Conservation (phyloP, 2,329 filamentous ascomycete genomes). For the Neophaeococcomyces aloes region DNA sequence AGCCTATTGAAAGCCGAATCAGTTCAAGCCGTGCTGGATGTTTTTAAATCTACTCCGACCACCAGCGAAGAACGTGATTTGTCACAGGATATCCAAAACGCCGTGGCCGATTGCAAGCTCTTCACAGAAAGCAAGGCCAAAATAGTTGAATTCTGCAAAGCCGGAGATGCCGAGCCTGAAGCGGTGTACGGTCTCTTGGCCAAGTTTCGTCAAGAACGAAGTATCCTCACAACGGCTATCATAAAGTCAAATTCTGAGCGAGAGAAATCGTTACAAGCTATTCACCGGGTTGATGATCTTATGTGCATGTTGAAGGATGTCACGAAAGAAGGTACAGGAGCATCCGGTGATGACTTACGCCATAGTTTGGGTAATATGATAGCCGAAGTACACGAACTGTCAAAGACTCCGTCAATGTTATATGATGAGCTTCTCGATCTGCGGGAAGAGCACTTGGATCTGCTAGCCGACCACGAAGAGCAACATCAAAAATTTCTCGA, state of each 20-base stretch:
- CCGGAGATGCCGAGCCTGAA: constrained; percentile 1
- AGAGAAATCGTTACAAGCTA: constrained; percentile 1
- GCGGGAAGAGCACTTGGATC: constrained; percentile 7
- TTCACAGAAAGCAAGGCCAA: constrained; percentile 8
- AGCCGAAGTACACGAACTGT: constrained; percentile 5
- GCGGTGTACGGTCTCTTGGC: constrained; percentile 7
- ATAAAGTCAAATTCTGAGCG: constrained; percentile 9
- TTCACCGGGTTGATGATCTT: constrained; percentile 7
- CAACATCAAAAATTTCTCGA: constrained; percentile 6
- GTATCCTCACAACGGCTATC: constrained; percentile 5
- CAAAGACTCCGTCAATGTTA: constrained; percentile 6
- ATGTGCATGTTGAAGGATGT: constrained; percentile 8
- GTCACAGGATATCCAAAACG: neutral
- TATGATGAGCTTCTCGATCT: constrained; percentile 9
- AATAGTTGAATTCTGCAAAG: constrained; percentile 2
- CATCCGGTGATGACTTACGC: constrained; percentile 2
- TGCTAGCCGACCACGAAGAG: constrained; percentile 6
- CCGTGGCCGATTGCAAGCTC: neutral
- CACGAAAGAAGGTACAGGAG: constrained; percentile 3
- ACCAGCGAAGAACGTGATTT: constrained; percentile 4
- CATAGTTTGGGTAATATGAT: constrained; percentile 7
- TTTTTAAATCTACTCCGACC: constrained; percentile 3
- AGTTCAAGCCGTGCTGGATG: neutral
- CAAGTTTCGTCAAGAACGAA: constrained; percentile 9
- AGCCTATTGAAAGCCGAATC: constrained; percentile 8